These are phyloP conservation scores for Fraxinus nigra DNA, from an alignment of 305 asterid genomes.

Conservation along the genomic window DNA sequence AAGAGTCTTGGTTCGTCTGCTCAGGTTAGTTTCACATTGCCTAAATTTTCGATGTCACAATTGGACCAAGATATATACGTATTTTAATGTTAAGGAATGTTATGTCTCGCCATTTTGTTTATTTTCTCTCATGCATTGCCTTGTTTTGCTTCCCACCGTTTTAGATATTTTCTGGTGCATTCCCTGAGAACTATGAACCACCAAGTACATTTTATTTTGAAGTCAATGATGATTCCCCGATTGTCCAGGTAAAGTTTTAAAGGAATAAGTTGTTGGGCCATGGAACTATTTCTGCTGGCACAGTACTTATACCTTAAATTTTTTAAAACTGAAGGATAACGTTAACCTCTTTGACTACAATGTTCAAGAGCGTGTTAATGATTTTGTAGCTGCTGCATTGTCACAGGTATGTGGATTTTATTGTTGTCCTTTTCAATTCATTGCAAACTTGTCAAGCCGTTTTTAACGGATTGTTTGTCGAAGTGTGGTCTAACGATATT, in stretches of 20 bases:
- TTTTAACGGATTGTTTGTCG: background rate
- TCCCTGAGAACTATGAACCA: slow-evolving; percentile 88
- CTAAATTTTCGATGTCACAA: slow-evolving; percentile 2
- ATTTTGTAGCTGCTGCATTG: slow-evolving; percentile 88
- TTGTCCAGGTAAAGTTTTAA: slow-evolving; percentile 69
- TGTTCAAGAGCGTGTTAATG: slow-evolving; percentile 91
- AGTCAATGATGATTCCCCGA: slow-evolving; percentile 67
- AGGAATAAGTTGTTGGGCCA: background rate
- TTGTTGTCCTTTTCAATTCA: background rate
- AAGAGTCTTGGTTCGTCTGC: slow-evolving; percentile 77
- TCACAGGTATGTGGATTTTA: slow-evolving; percentile 47
- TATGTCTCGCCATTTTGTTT: background rate
- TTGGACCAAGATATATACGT: background rate
- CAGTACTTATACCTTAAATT: slow-evolving; percentile 24
- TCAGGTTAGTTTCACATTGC: slow-evolving; percentile 50
- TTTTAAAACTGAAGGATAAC: slow-evolving; percentile 65
- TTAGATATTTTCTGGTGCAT: slow-evolving; percentile 96
- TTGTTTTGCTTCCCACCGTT: slow-evolving; percentile 1
- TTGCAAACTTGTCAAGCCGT: background rate
- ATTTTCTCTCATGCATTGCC: slow-evolving; percentile 1
- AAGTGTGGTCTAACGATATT: background rate
- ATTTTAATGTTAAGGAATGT: background rate
- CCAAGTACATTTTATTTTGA: slow-evolving; percentile 83
- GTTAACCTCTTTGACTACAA: slow-evolving; percentile 76
- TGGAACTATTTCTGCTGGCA: slow-evolving; percentile 20